Conservation (phyloP, 2,329 filamentous ascomycete species). For the Pestalotiopsis sp. region DNA sequence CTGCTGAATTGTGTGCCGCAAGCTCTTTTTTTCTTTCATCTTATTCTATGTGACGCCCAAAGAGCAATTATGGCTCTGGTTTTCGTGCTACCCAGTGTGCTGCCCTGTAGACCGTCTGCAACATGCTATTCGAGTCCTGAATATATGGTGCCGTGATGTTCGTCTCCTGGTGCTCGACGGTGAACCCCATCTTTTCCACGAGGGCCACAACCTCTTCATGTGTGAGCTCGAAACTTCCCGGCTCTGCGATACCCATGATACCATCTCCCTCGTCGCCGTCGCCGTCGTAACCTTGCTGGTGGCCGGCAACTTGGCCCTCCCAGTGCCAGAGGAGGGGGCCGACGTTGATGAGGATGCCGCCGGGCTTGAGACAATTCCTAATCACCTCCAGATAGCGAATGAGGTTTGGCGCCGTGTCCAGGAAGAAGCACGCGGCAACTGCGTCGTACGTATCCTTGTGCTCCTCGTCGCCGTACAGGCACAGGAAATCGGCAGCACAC, state of each 20-base stretch:
- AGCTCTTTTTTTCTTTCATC: not conserved
- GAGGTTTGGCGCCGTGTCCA: slow-evolving; percentile 93
- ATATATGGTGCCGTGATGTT: slow-evolving; percentile 80
- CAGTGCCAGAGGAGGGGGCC: slow-evolving; percentile 96
- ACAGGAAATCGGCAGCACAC: slow-evolving; percentile 89
- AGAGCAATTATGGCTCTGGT: slow-evolving; percentile 26
- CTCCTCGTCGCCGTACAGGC: slow-evolving; percentile 70
- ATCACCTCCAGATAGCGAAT: slow-evolving; percentile 89
- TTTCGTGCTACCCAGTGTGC: slow-evolving; percentile 88
- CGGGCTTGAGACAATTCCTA: slow-evolving; percentile 70
- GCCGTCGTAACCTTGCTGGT: slow-evolving; percentile 49
- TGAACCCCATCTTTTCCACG: slow-evolving; percentile 75
- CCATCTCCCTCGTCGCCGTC: slow-evolving; percentile 49
- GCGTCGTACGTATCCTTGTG: slow-evolving; percentile 70
- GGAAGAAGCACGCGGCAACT: slow-evolving; percentile 90
- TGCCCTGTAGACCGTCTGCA: slow-evolving; percentile 78
- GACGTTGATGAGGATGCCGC: slow-evolving; percentile 84
- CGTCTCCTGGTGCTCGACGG: slow-evolving; percentile 62
- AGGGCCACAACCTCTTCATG: slow-evolving; percentile 84
- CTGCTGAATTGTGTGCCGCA: not conserved
- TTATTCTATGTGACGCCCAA: not conserved
- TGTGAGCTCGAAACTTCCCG: slow-evolving; percentile 85
- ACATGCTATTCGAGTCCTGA: slow-evolving; percentile 80
- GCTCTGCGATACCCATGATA: slow-evolving; percentile 76
- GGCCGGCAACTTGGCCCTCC: slow-evolving; percentile 68